phyloP scores from a whole-genome alignment of 352 stramenopile genomes.

The Phytophthora macrochlamydospora region DNA sequence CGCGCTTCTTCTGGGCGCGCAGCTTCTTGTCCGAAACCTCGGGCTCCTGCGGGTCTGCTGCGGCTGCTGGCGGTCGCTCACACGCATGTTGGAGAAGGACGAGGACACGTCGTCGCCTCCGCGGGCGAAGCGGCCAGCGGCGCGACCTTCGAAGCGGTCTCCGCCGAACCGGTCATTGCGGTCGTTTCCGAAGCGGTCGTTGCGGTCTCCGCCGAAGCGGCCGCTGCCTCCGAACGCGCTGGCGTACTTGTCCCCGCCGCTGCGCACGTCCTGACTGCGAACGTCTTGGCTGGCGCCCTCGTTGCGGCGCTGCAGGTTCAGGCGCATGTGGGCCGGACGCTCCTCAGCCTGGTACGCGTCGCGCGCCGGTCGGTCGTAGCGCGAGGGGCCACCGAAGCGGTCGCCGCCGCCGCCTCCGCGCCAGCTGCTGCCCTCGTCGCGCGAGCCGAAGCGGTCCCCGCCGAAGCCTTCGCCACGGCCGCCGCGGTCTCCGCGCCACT shows the following conservation, averaged over 20 bases:
- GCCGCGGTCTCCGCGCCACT: conserved; percentile 55
- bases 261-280: conserved; percentile 31
- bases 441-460: conserved; percentile 26
- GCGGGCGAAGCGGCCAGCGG: conserved; percentile 29
- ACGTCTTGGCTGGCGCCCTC: conserved; percentile 11
- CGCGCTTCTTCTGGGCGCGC: conserved; percentile 59
- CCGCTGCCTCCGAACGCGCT: conserved; percentile 46
- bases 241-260: conserved; percentile 60
- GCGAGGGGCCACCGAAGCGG: conserved; percentile 38
- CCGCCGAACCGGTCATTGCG: conserved; percentile 37
- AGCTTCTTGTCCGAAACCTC: conserved; percentile 58
- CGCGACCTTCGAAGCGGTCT: conserved; percentile 25
- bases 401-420: conserved; percentile 32
- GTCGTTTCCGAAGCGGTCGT: background rate
- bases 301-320: conserved; percentile 72
- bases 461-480: conserved; percentile 12
- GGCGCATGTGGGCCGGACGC: conserved; percentile 74
- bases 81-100: conserved; percentile 50
- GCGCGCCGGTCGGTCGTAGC: conserved; percentile 69
- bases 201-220: conserved; percentile 36
- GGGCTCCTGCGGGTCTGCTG: conserved; percentile 20
- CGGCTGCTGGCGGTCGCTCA: conserved; percentile 32
- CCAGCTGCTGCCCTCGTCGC: conserved; percentile 38
- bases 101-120: conserved; percentile 43
- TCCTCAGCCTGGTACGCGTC: conserved; percentile 65